phyloP scores from a whole-genome alignment of 495 filamentous ascomycete genomes.

The Aspergillus hancockii region DNA sequence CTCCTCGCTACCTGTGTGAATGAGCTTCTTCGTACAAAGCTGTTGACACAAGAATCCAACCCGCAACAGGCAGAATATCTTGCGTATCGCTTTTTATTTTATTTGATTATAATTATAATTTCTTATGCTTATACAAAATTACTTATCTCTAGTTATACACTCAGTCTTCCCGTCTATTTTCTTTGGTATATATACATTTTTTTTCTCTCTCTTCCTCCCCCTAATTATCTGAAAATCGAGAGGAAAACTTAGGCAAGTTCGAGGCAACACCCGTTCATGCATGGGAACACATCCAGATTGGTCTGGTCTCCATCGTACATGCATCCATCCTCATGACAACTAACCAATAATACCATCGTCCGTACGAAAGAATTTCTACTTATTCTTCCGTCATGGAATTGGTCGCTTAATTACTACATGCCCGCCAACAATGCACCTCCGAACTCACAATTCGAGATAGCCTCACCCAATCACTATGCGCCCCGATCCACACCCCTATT shows the following conservation, averaged over 20 bases:
- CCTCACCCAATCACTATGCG: conserved; percentile 29
- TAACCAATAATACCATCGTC: not conserved
- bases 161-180: not conserved
- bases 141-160: too few relatives aligned
- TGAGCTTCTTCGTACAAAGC: not conserved
- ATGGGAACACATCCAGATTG: conserved; percentile 13
- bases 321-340: not conserved
- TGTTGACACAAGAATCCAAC: not conserved
- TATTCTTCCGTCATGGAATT: conserved; percentile 1
- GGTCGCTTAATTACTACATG: conserved; percentile 2
- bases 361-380: not conserved
- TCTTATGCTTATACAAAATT: too few relatives aligned
- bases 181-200: too few relatives aligned
- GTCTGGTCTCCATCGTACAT: not conserved
- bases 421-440: not conserved
- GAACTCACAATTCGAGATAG: conserved; percentile 15
- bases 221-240: not conserved
- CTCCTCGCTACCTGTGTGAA: not conserved
- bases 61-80: not conserved
- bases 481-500: conserved; percentile 15
- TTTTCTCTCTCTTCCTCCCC: not conserved
- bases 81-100: not conserved
- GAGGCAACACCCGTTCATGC: conserved; percentile 25
- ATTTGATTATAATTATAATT: too few relatives aligned
- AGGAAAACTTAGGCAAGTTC: conserved; percentile 3